Base-by-base conservation (phyloP, 2,329 filamentous ascomycete species). In the Helicocarpus griseus region DNA sequence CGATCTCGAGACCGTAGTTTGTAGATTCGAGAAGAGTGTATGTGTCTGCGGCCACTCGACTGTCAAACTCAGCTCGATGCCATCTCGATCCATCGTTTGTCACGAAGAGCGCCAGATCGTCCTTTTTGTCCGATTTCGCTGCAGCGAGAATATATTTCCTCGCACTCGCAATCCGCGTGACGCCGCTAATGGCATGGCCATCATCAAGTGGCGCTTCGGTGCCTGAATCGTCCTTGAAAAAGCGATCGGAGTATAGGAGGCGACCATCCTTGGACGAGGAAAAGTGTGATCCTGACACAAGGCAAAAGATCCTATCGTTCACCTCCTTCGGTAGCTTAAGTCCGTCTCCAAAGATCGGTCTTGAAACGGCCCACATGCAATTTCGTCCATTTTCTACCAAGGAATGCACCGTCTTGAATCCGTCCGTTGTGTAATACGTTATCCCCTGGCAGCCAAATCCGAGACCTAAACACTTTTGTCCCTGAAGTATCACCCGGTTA, bases 11-110 rank as follows among this genome's bases (percentile, higher is more conserved):
- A 73, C 91, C 96, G 74, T 98, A 96, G 65, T 95, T 91, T 39
- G 93, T 97, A 62, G 90, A 93, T 70, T 97, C 91, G 38, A 98
- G 77, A 45, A 98, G 80, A 0, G 93, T 98, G 68, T 96, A 98
- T 2, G 87, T 88, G 60, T 82, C 78, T 64, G 91, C 81, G 65
- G 95, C 86, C 55, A 89, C 79, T 61, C 90, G 89, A 55, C 82
- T 81, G 6, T 83, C 85, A 68, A 98, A 97, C 63, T 95, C 81
- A 53, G 91, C 91, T 49, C 89, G 83, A 66, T 97, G 89, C 93
- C 93, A 98, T 51, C 78, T 83, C 48, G 82, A 75, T 11, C 87
- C 84, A 66, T 98, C 89, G 59, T 87, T 82, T 8, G 88, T 89
- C 51, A 97, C 84, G 66, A 87, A 98, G 50, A 98, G 79, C 3